Evolutionary conservation across 257 asterid species (phyloP).

Genomic region (Perilla frutescens): DNA sequence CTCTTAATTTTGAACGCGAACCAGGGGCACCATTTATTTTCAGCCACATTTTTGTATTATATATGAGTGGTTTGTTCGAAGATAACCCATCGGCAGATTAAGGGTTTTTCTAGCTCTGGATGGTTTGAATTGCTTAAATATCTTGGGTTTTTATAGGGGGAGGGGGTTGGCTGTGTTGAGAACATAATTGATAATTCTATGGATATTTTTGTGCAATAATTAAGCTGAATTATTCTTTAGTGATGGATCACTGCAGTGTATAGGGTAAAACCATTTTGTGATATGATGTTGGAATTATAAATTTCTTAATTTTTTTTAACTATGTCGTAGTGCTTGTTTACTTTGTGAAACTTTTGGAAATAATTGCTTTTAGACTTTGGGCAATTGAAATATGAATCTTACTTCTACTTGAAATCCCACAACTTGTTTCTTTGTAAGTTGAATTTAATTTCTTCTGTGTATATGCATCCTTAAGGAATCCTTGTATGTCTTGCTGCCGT

Average conservation of each 20-base stretch:
- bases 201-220: slow-evolving; percentile 2
- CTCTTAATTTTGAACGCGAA: slow-evolving; percentile 11
- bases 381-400: not conserved
- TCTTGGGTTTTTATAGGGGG: slow-evolving; percentile 1
- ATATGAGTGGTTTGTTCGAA: not conserved
- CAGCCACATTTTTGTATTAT: not conserved
- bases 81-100: not conserved
- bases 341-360: slow-evolving; percentile 6
- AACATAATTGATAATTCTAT: not conserved
- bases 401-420: slow-evolving; percentile 15
- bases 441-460: not conserved
- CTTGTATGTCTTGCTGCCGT: slow-evolving; percentile 21
- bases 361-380: not conserved
- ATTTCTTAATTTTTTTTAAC: not conserved
- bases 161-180: not conserved
- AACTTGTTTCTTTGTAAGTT: not conserved
- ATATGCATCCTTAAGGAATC: not conserved
- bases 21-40: not conserved
- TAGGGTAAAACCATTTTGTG: slow-evolving; percentile 3
- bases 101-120: slow-evolving; percentile 14
- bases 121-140: slow-evolving; percentile 16
- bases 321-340: slow-evolving; percentile 4
- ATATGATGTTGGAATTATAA: not conserved
- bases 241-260: not conserved
- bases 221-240: slow-evolving; percentile 2